A percentile compares a stretch with the other conserved stretches of the same genome.
These are phyloP conservation scores for Melaleuca quinquenervia DNA, from an alignment of 345 rosid genomes.

Conservation along the genomic window DNA sequence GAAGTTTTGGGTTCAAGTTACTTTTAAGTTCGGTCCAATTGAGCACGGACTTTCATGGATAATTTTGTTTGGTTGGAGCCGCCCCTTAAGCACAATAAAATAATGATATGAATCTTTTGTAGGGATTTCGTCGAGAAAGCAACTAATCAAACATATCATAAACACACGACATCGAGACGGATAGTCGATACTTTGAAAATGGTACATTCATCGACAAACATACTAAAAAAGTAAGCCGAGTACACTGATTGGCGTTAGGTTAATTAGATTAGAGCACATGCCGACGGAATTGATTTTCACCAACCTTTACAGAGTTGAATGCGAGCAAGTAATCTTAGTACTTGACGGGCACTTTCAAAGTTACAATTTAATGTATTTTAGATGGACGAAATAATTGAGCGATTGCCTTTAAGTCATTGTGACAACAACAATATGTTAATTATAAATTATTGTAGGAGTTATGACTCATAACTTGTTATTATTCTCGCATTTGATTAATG, in stretches of 20 bases:
- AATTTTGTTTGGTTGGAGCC: not conserved
- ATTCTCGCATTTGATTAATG: no score
- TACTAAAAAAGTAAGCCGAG: not conserved
- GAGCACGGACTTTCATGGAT: fast-evolving
- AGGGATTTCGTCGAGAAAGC: not conserved
- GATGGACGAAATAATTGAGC: no score
- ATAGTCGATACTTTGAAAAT: not conserved
- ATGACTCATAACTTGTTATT: no score
- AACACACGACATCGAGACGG: not conserved
- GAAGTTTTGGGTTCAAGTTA: not conserved
- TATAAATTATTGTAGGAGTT: no score
- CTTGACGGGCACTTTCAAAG: no score
- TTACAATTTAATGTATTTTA: not conserved
- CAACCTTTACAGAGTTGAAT: no score
- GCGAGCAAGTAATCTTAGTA: no score
- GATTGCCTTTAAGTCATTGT: no score
- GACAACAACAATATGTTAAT: no score
- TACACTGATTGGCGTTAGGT: not conserved
- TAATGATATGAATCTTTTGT: not conserved
- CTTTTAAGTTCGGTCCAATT: fast-evolving
- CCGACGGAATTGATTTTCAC: not conserved
- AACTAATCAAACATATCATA: fast-evolving
- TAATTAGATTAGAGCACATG: fast-evolving
- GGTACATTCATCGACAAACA: fast-evolving
- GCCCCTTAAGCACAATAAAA: fast-evolving